These are phyloP conservation scores for Coemansia sp. DNA, from an alignment of 192 early-diverging fungal species.

Conservation along the genomic window DNA sequence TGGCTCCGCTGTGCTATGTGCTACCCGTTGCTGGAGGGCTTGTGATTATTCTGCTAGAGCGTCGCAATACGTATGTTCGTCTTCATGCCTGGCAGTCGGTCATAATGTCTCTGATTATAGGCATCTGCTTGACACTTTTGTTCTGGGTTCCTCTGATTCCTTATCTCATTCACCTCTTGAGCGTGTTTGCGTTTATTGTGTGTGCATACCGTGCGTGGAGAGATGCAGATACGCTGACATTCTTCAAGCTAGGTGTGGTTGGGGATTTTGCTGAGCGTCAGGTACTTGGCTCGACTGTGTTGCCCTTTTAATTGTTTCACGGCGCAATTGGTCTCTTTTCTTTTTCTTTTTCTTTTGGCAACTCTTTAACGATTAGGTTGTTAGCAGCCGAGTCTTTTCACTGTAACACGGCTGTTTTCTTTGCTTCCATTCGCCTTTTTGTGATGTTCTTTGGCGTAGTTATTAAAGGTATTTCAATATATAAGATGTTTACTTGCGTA, in stretches of 20 bases:
- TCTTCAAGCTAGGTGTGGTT: conserved; percentile 50
- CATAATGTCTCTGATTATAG: conserved; percentile 26
- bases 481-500: too few species aligned
- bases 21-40: conserved; percentile 32
- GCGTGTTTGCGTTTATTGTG: conserved; percentile 24
- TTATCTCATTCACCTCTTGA: conserved; percentile 31
- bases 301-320: conserved; percentile 27
- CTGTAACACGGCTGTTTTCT: too few species aligned
- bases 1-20: conserved; percentile 51
- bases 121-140: conserved; percentile 31
- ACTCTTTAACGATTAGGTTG: neutral
- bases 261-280: conserved; percentile 55
- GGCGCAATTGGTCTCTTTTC: neutral
- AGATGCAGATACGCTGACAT: conserved; percentile 48
- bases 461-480: neutral
- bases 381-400: neutral
- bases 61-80: conserved; percentile 49
- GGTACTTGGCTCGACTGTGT: conserved; percentile 47
- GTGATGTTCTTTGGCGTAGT: neutral
- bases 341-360: neutral
- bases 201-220: conserved; percentile 47
- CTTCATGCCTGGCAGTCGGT: conserved; percentile 54
- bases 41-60: conserved; percentile 40
- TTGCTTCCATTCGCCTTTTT: too few species aligned
- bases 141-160: conserved; percentile 47